Evolutionary conservation across 2,329 filamentous ascomycete species (phyloP).

Genomic region (Furcasterigmium sp.): DNA sequence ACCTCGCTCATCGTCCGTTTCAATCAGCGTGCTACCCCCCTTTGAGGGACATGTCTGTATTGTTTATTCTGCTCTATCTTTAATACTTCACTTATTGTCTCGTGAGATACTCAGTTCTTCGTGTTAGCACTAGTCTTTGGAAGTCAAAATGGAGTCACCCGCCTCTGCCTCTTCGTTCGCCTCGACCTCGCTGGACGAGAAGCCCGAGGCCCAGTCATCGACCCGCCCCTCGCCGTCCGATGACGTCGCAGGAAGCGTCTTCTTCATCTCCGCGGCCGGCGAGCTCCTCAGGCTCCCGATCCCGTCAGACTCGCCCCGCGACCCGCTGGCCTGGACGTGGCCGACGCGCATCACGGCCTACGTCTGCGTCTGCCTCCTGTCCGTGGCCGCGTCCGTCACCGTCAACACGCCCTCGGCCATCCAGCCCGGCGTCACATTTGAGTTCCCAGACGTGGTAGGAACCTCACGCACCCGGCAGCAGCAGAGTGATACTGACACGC

Average conservation of each 20-base stretch:
- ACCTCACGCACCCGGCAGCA: background rate
- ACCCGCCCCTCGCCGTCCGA: no score
- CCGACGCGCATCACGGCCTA: constrained; percentile 12
- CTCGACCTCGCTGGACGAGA: no score
- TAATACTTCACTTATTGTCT: no score
- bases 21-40: no score
- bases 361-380: background rate
- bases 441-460: background rate
- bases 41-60: no score
- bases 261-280: constrained; percentile 24
- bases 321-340: constrained; percentile 22
- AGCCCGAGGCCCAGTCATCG: no score
- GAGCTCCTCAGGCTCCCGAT: constrained; percentile 22
- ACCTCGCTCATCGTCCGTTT: no score
- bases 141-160: no score
- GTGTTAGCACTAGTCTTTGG: no score
- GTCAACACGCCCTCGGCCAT: background rate
- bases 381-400: background rate
- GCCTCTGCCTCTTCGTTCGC: no score
- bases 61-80: no score
- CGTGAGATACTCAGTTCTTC: no score
- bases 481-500: background rate
- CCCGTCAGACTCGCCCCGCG: constrained; percentile 20
- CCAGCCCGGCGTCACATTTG: background rate
- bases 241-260: constrained; percentile 20